Conservation (phyloP, 2,329 filamentous ascomycete species). For the Claviceps lovelessii region DNA sequence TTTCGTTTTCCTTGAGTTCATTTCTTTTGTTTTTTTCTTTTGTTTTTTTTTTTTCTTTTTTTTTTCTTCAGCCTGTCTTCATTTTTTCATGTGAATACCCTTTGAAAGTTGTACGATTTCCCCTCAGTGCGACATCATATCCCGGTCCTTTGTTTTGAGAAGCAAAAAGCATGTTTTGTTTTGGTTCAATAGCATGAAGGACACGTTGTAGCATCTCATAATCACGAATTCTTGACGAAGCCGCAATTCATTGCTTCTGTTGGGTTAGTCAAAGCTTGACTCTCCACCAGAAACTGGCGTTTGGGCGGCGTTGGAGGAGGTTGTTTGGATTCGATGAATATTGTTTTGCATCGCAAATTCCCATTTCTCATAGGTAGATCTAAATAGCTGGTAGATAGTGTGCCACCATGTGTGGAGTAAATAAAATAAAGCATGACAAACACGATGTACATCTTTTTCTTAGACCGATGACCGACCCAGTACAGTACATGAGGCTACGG, state of each 20-base stretch:
- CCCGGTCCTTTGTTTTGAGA: conserved; percentile 4
- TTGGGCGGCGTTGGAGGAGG: conserved; percentile 1
- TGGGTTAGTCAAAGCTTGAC: neutral
- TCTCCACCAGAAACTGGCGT: conserved; percentile 4
- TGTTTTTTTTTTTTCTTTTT: neutral
- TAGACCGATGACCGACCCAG: neutral
- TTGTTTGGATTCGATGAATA: neutral
- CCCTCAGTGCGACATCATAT: conserved; percentile 7
- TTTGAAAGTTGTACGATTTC: conserved; percentile 9
- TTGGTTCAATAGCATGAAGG: conserved; percentile 2
- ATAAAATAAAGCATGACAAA: neutral
- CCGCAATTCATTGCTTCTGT: neutral
- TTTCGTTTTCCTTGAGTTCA: neutral
- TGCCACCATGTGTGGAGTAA: conserved; percentile 7
- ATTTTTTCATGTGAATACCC: conserved; percentile 5
- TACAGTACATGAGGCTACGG: neutral
- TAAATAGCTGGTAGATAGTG: conserved; percentile 6
- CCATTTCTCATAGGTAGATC: conserved; percentile 6
- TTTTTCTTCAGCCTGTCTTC: neutral
- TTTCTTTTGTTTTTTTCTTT: neutral
- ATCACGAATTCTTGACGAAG: neutral
- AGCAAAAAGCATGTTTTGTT: conserved; percentile 4
- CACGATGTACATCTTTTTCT: neutral
- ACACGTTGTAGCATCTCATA: neutral
- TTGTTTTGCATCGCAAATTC: neutral